Base-by-base conservation (phyloP, 257 asterid species). In the Solanum arcanum region DNA sequence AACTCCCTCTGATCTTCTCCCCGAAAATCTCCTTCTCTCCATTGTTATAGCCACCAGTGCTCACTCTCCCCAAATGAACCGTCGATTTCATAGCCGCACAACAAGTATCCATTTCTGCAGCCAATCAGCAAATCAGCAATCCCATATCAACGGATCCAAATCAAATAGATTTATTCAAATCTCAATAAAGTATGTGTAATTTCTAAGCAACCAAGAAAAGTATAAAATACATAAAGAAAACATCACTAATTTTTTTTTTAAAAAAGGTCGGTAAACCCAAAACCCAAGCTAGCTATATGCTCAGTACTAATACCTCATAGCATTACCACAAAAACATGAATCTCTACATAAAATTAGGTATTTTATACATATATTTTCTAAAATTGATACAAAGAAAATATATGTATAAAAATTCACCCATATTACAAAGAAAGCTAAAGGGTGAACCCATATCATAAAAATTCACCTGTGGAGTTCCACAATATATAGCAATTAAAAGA, bases 201-300 rank as follows among this genome's bases (percentile, higher is more conserved):
- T 31, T 56, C 90, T 89, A 93, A 93, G 93, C 83, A 91, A 91
- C 88, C 94, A 93, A 91, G 98, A 94, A 91, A 92, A 92, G 98
- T 93, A 89, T 89, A 92, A 91, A 91, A 90, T 90, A 94, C 97
- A 91, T 86, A 90, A 93, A 93, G 94, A 88, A 78, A 60, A 86
- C 42, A 64, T 37, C 83, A 62, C 74, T 76, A 80, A 80, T 47
- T 80, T 29, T 29, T 29, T 29, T 27, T 27, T 27, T 27, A 27
- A 27, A 27, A 27, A 27, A 27, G 39, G 44, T 3, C 44, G 21
- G 86, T 88, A 35, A 35, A 73, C 86, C 89, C 88, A 56, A 37
- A 88, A 88, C 86, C 64, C 87, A 92, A 88, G 92, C 86, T 88
- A 90, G 37, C 12, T 80, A 80, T 80, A 80, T 80, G 44, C 29